These are phyloP conservation scores for Zygotorulaspora florentina DNA, from an alignment of 805 yeast species.

Conservation along the genomic window DNA sequence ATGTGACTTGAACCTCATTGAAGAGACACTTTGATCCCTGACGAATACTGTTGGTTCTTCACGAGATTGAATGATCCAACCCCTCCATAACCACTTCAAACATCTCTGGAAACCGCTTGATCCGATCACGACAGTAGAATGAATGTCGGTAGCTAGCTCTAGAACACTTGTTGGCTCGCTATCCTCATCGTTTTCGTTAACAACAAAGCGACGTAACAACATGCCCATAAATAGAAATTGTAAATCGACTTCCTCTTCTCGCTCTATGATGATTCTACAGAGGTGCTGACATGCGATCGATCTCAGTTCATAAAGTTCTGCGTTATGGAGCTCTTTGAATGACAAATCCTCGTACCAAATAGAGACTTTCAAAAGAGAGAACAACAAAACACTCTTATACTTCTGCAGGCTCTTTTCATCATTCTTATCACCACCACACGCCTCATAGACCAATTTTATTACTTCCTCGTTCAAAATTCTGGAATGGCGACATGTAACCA, in stretches of 20 bases:
- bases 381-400: slow-evolving; percentile 65
- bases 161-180: slow-evolving; percentile 66
- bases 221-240: slow-evolving; percentile 58
- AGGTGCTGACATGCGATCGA: slow-evolving; percentile 68
- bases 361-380: slow-evolving; percentile 68
- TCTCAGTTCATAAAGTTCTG: slow-evolving; percentile 55
- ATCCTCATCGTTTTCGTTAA: slow-evolving; percentile 59
- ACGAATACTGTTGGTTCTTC: slow-evolving; percentile 66
- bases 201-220: slow-evolving; percentile 70
- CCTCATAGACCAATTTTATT: slow-evolving; percentile 55
- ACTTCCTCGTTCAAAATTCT: slow-evolving; percentile 56
- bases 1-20: slow-evolving; percentile 53
- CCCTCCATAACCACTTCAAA: slow-evolving; percentile 87
- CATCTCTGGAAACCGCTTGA: slow-evolving; percentile 83
- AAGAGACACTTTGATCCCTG: slow-evolving; percentile 55
- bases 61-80: slow-evolving; percentile 81
- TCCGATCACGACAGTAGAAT: slow-evolving; percentile 69
- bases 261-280: slow-evolving; percentile 67
- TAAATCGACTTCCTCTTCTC: slow-evolving; percentile 46
- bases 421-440: slow-evolving; percentile 75
- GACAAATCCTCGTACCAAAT: slow-evolving; percentile 70
- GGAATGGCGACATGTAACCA: slow-evolving; percentile 53
- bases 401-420: slow-evolving; percentile 51
- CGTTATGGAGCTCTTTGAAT: slow-evolving; percentile 59
- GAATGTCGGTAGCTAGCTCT: slow-evolving; percentile 84